These are phyloP conservation scores for Xylaria palmicola DNA, from an alignment of 495 filamentous ascomycete species.

Conservation along the genomic window DNA sequence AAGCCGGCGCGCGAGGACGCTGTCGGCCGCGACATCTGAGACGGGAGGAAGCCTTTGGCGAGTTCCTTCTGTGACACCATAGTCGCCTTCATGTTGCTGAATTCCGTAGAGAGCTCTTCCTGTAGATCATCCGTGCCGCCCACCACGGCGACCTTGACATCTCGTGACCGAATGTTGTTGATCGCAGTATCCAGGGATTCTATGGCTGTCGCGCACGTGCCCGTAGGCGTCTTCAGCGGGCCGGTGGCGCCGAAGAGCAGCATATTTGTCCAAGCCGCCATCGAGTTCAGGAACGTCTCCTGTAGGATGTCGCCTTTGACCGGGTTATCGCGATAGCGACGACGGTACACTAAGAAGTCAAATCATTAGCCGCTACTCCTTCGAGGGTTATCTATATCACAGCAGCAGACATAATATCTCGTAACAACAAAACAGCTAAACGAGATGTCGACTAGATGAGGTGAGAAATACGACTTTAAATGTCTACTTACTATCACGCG, in stretches of 20 bases:
- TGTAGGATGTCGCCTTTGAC: conserved; percentile 87
- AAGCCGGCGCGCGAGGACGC: conserved; percentile 83
- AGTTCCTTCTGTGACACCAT: conserved; percentile 84
- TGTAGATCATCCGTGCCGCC: conserved; percentile 91
- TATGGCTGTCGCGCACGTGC: conserved; percentile 85
- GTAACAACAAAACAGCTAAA: neutral
- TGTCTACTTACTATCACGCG: conserved; percentile 12
- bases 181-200: conserved; percentile 89
- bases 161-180: conserved; percentile 84
- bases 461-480: neutral
- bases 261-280: conserved; percentile 95
- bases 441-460: neutral
- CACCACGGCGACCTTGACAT: conserved; percentile 81
- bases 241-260: conserved; percentile 80
- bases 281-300: conserved; percentile 90
- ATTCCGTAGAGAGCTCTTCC: conserved; percentile 87
- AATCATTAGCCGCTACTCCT: conserved; percentile 42
- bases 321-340: conserved; percentile 79
- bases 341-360: conserved; percentile 87
- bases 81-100: conserved; percentile 90
- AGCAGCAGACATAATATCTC: neutral
- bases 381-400: neutral
- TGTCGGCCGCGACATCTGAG: conserved; percentile 84
- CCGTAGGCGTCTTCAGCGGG: conserved; percentile 84
- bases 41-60: conserved; percentile 76